phyloP scores from a whole-genome alignment of 768 basidiomycete species.

The Boletus barrowsii region DNA sequence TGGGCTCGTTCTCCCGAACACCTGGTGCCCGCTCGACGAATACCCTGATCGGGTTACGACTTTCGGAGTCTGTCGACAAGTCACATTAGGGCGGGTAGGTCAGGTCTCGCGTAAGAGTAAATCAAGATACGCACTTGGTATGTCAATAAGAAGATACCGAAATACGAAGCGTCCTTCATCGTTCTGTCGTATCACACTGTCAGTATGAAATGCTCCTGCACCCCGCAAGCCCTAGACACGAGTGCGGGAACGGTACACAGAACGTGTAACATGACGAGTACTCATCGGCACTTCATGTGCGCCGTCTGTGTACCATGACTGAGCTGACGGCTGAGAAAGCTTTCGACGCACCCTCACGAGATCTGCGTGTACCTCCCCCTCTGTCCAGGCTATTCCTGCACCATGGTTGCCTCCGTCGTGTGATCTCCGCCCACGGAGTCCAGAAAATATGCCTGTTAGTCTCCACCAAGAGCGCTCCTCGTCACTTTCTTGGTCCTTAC shows the following conservation, averaged over 20 bases:
- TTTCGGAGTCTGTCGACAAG: slow-evolving; percentile 51
- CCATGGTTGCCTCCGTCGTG: slow-evolving; percentile 29
- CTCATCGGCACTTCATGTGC: neutral
- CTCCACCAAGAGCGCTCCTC: slow-evolving; percentile 45
- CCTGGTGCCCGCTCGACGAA: slow-evolving; percentile 67
- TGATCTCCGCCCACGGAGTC: slow-evolving; percentile 46
- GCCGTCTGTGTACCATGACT: neutral
- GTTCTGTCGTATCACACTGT: slow-evolving; percentile 44
- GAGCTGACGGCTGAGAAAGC: slow-evolving; percentile 2
- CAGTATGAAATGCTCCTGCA: slow-evolving; percentile 4
- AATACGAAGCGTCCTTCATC: slow-evolving; percentile 75
- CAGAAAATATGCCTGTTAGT: slow-evolving; percentile 67
- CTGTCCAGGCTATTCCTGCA: slow-evolving; percentile 51
- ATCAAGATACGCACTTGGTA: slow-evolving; percentile 58
- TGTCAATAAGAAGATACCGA: slow-evolving; percentile 73
- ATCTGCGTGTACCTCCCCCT: slow-evolving; percentile 81
- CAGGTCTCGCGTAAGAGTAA: slow-evolving; percentile 16
- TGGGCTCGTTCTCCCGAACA: slow-evolving; percentile 67
- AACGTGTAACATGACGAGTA: neutral
- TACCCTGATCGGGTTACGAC: slow-evolving; percentile 58
- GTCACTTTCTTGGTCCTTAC: slow-evolving; percentile 28
- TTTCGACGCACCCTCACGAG: slow-evolving; percentile 58
- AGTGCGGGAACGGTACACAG: neutral
- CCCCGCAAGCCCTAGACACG: neutral
- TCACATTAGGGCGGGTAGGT: slow-evolving; percentile 5